phyloP scores from a whole-genome alignment of 31 red algal genomes.

The Bonnemaisonia californica region DNA sequence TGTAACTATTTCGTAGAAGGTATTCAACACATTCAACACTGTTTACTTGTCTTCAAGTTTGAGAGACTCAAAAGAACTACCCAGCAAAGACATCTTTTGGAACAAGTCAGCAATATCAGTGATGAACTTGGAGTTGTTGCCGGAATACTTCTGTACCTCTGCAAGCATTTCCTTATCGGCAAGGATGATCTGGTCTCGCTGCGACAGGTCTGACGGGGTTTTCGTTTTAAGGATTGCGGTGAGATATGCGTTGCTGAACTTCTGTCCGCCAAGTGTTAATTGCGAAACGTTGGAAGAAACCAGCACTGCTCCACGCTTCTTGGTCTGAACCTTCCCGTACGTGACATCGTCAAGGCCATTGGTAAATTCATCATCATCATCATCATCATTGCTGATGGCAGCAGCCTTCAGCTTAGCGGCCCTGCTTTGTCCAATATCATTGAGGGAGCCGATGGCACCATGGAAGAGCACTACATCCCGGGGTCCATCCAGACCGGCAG shows the following conservation, averaged over 20 bases:
- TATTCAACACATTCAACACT: neutral
- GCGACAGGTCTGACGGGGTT: constrained; percentile 46
- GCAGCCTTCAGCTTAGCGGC: constrained; percentile 46
- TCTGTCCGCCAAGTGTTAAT: constrained; percentile 80
- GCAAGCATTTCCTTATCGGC: constrained; percentile 55
- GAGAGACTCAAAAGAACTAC: constrained; percentile 75
- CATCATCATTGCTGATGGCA: constrained; percentile 47
- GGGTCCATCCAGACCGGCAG: constrained; percentile 65
- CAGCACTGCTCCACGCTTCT: constrained; percentile 79
- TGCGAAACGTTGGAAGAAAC: constrained; percentile 83
- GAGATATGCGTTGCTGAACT: constrained; percentile 87
- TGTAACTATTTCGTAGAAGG: neutral
- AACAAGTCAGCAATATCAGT: constrained; percentile 87
- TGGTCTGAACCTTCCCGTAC: constrained; percentile 65
- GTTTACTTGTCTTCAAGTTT: constrained; percentile 58
- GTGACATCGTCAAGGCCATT: constrained; percentile 69
- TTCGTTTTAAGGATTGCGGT: constrained; percentile 59
- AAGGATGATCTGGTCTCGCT: constrained; percentile 65
- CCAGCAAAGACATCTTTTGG: constrained; percentile 77
- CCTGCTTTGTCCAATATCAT: constrained; percentile 64
- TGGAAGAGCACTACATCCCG: constrained; percentile 75
- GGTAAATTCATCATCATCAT: constrained; percentile 32
- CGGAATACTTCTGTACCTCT: constrained; percentile 72
- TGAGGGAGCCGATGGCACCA: constrained; percentile 71
- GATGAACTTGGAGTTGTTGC: constrained; percentile 75